Evolutionary conservation across 179 eudicot genomes (phyloP).

Genomic region (Silene noctiflora): DNA sequence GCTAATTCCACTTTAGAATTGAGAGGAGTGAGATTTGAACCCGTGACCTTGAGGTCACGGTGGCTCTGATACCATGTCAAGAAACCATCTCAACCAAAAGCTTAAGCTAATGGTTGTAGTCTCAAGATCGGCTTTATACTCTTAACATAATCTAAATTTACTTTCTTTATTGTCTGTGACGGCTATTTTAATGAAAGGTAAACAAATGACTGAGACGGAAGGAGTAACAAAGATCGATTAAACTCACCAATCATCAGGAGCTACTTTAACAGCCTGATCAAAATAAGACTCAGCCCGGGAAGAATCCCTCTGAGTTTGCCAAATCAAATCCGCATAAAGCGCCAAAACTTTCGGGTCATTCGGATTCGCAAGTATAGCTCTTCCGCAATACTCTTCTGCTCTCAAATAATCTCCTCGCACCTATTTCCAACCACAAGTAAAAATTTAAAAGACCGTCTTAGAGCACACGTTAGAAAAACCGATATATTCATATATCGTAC

Average conservation of each 20-base stretch:
- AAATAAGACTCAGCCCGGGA: conserved; percentile 49
- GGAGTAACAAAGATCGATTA: too few species aligned
- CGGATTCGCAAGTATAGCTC: conserved; percentile 63
- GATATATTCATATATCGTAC: conserved; percentile 22
- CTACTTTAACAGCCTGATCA: conserved; percentile 58
- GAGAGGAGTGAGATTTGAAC: too few species aligned
- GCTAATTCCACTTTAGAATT: too few species aligned
- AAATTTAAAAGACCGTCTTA: background rate
- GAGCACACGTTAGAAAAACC: background rate
- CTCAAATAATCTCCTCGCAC: conserved; percentile 50
- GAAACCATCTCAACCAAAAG: too few species aligned
- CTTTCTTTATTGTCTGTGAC: too few species aligned
- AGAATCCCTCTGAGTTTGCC: conserved; percentile 58
- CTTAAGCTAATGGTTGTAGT: too few species aligned
- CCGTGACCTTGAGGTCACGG: too few species aligned
- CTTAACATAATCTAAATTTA: too few species aligned
- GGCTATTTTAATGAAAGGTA: too few species aligned
- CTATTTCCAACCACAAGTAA: conserved; percentile 24
- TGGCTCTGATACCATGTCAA: too few species aligned
- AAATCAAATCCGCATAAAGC: conserved; percentile 60
- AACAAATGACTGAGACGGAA: too few species aligned
- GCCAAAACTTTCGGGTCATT: conserved; percentile 53
- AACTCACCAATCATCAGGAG: conserved; percentile 60
- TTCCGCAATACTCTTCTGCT: conserved; percentile 72
- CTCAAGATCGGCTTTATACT: too few species aligned